Evolutionary conservation across 345 rosid species (phyloP).

Genomic region (Eucalyptus camaldulensis): DNA sequence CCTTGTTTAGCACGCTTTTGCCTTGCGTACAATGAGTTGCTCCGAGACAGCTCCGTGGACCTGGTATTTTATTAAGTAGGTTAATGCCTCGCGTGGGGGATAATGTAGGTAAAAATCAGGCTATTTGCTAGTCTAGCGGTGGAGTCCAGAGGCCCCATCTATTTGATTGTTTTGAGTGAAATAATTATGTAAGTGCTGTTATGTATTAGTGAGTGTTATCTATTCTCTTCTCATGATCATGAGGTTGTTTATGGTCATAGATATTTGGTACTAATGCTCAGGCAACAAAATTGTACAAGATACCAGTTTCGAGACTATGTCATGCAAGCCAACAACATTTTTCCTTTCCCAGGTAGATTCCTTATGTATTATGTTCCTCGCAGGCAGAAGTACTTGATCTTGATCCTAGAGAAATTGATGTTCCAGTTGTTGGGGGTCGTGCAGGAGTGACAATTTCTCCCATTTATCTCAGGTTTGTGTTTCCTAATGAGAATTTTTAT

Average conservation of each 20-base stretch:
- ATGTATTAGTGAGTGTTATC: not conserved
- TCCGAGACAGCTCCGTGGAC: not conserved
- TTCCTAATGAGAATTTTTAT: not conserved
- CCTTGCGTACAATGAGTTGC: not conserved
- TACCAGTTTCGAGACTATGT: not conserved
- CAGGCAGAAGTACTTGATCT: slow-evolving; percentile 94
- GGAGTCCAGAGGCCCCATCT: not conserved
- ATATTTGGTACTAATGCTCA: not conserved
- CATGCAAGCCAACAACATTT: not conserved
- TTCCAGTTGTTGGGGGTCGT: slow-evolving; percentile 96
- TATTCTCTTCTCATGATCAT: not conserved
- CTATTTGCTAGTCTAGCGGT: not conserved
- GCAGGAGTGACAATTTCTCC: slow-evolving; percentile 93
- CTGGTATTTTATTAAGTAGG: not conserved
- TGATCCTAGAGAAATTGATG: slow-evolving; percentile 83
- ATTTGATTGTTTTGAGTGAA: not conserved
- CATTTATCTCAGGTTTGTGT: slow-evolving; percentile 59
- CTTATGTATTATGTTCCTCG: not conserved
- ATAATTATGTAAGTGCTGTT: not conserved
- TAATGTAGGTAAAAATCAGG: not conserved
- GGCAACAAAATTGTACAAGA: not conserved
- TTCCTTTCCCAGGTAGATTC: not conserved
- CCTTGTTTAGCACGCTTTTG: not conserved
- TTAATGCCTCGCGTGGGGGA: not conserved
- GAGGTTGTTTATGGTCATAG: not conserved